Percentiles rank a stretch among this genome's conserved stretches.
Evolutionary conservation across 2,329 filamentous ascomycete genomes (phyloP).

Genomic region (Aspergillus hortae): DNA sequence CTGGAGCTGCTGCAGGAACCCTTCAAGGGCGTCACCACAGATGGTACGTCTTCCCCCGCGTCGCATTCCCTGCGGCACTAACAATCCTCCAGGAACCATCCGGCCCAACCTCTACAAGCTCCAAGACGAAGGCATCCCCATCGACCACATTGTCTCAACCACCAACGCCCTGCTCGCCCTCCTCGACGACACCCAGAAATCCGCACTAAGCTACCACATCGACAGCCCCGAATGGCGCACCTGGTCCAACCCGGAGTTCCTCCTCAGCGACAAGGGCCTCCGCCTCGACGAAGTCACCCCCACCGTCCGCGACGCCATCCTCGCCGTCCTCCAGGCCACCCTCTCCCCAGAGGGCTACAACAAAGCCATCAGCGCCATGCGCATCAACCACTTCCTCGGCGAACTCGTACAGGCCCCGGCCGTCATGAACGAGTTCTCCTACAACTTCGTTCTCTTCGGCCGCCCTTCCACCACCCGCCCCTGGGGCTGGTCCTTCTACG

Average conservation of each 20-base stretch:
- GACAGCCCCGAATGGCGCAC: constrained; percentile 70
- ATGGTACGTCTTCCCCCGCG: constrained; percentile 47
- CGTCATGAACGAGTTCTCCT: constrained; percentile 71
- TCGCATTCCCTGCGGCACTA: background rate
- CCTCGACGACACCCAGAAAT: constrained; percentile 49
- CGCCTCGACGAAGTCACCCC: constrained; percentile 61
- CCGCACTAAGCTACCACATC: constrained; percentile 56
- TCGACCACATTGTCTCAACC: constrained; percentile 53
- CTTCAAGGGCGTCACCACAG: constrained; percentile 66
- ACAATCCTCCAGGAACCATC: constrained; percentile 44
- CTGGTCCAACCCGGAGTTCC: constrained; percentile 70
- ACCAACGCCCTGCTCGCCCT: constrained; percentile 46
- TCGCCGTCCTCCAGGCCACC: constrained; percentile 55
- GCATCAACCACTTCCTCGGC: constrained; percentile 71
- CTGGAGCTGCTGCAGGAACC: constrained; percentile 58
- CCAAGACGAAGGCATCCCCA: constrained; percentile 62
- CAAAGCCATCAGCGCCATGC: constrained; percentile 68
- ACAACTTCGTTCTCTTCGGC: constrained; percentile 73
- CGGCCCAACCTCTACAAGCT: constrained; percentile 54
- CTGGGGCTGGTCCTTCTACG: constrained; percentile 74
- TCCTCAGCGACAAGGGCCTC: constrained; percentile 65
- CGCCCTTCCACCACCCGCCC: constrained; percentile 54
- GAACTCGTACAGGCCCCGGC: constrained; percentile 59
- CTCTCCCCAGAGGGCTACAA: constrained; percentile 68
- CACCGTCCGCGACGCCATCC: constrained; percentile 46